Percentiles rank a stretch among this genome's conserved stretches.
These are phyloP conservation scores for Trypanosoma congolense DNA, from an alignment of 208 protist genomes.

Conservation along the genomic window DNA sequence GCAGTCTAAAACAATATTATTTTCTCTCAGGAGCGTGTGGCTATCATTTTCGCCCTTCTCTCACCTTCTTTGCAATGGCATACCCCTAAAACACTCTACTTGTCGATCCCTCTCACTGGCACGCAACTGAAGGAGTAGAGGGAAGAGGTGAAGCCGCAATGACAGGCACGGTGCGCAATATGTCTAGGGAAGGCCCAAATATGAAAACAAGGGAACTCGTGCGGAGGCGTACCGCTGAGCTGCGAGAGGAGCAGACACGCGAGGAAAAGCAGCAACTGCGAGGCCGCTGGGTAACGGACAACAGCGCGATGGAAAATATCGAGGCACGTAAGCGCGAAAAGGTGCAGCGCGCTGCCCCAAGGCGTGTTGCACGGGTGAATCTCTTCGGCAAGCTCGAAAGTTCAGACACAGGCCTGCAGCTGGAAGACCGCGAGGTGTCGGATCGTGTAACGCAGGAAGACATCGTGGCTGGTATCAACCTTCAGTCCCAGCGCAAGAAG, in stretches of 20 bases:
- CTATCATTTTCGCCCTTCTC: too few species aligned
- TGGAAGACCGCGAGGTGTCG: conserved; percentile 87
- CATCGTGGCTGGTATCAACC: conserved; percentile 86
- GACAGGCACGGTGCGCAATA: neutral
- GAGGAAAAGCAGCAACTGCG: conserved; percentile 64
- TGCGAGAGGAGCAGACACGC: conserved; percentile 23
- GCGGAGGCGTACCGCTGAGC: conserved; percentile 39
- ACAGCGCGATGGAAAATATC: conserved; percentile 49
- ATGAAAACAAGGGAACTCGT: conserved; percentile 61
- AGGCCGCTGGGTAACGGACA: conserved; percentile 80
- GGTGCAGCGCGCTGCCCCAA: conserved; percentile 55
- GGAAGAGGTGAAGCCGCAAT: neutral
- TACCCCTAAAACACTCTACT: too few species aligned
- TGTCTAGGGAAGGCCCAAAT: conserved; percentile 30
- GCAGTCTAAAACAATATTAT: too few species aligned
- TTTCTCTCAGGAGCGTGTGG: too few species aligned
- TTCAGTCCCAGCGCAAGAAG: conserved; percentile 90
- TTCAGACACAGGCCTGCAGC: conserved; percentile 61
- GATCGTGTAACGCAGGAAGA: conserved; percentile 91
- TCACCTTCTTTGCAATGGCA: too few species aligned
- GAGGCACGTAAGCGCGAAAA: conserved; percentile 46
- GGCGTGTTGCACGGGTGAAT: conserved; percentile 56
- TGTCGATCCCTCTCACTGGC: too few species aligned
- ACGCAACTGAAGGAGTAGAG: too few species aligned
- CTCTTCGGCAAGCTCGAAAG: conserved; percentile 64